Conservation (phyloP, 2,329 filamentous ascomycete species). For the Grosmannia penicillata region DNA sequence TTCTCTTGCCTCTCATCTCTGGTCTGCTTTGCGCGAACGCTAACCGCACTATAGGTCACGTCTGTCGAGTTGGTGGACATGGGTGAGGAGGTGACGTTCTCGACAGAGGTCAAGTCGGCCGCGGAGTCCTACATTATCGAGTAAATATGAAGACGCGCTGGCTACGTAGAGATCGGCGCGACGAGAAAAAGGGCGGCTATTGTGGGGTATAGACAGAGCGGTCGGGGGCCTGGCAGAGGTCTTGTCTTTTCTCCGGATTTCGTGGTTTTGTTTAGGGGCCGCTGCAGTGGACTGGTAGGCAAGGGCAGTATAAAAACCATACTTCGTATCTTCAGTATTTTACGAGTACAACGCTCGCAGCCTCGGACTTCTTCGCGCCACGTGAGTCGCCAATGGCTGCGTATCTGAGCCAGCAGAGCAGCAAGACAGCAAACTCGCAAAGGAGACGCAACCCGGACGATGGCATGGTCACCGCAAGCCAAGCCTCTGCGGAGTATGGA, state of each 20-base stretch:
- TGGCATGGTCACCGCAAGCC: too few relatives aligned
- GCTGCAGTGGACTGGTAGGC: not conserved
- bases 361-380: too few relatives aligned
- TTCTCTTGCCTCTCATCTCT: not conserved
- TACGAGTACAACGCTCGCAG: too few relatives aligned
- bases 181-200: not conserved
- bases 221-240: not conserved
- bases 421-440: too few relatives aligned
- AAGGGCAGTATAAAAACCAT: too few relatives aligned
- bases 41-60: constrained; percentile 32
- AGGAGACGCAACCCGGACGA: too few relatives aligned
- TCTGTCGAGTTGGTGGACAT: constrained; percentile 59
- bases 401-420: too few relatives aligned
- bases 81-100: constrained; percentile 67
- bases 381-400: too few relatives aligned
- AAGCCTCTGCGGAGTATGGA: too few relatives aligned
- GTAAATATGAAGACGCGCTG: constrained; percentile 25
- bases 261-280: not conserved
- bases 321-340: too few relatives aligned
- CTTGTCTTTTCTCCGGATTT: not conserved
- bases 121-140: constrained; percentile 67
- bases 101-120: constrained; percentile 64
- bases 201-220: not conserved
- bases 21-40: constrained; percentile 12
- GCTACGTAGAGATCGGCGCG: not conserved